Percentiles rank a stretch among this genome's conserved stretches.
Conservation (phyloP, 2,329 filamentous ascomycete species). For the Dothistroma pini region DNA sequence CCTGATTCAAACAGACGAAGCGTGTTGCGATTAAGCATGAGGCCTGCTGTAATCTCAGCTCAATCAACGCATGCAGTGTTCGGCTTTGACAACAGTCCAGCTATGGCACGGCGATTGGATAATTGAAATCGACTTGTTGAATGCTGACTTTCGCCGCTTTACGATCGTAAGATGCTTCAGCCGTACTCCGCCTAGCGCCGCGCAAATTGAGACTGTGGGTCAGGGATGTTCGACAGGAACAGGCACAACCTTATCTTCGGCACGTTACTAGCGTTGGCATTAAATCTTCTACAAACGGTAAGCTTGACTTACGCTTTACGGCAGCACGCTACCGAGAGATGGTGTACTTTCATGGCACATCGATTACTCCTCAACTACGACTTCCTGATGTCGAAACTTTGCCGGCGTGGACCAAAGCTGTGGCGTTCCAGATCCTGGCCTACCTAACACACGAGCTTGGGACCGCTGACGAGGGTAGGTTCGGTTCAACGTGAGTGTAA, state of each 20-base stretch:
- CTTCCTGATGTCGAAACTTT: constrained; percentile 2
- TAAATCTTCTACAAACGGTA: background rate
- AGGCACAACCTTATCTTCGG: constrained; percentile 4
- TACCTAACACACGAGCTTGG: constrained; percentile 5
- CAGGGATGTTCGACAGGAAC: background rate
- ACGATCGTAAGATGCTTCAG: background rate
- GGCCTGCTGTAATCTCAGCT: background rate
- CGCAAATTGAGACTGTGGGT: background rate
- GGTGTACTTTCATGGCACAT: constrained; percentile 1
- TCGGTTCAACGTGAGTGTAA: background rate
- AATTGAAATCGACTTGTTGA: background rate
- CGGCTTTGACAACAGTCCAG: background rate
- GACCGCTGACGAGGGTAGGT: background rate
- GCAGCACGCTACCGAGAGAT: background rate
- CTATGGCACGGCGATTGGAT: background rate
- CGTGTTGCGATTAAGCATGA: background rate
- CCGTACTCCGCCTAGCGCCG: background rate
- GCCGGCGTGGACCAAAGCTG: constrained; percentile 3
- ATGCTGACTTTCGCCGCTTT: background rate
- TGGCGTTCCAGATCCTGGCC: constrained; percentile 8
- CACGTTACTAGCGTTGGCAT: background rate
- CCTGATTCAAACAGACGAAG: background rate
- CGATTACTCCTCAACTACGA: background rate
- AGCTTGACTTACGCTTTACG: background rate
- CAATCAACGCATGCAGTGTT: background rate